A percentile compares a stretch with the other conserved stretches of the same genome.
Conservation (phyloP, 768 basidiomycete genomes). For the Mycena albidolilacea region DNA sequence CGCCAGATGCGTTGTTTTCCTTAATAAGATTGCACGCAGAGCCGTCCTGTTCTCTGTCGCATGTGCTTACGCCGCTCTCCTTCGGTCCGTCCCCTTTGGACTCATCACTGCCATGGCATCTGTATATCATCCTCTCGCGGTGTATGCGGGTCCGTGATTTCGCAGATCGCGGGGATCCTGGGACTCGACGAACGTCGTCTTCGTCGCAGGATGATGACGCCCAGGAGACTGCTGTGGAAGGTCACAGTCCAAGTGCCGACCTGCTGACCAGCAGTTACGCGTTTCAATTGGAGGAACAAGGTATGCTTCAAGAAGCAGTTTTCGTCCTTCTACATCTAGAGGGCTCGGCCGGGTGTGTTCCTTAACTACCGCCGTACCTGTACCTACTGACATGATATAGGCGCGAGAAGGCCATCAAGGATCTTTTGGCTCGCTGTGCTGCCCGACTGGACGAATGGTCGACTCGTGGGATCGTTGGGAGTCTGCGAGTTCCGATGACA, state of each 20-base stretch:
- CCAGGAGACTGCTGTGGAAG: slow-evolving; percentile 68
- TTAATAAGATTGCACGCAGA: slow-evolving; percentile 86
- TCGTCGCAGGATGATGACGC: slow-evolving; percentile 55
- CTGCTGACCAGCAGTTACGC: slow-evolving; percentile 88
- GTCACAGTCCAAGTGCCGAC: slow-evolving; percentile 90
- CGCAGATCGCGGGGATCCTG: slow-evolving; percentile 78
- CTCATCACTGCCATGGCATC: slow-evolving; percentile 90
- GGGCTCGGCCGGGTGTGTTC: slow-evolving; percentile 79
- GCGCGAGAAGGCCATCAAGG: slow-evolving; percentile 86
- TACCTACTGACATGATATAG: slow-evolving; percentile 55
- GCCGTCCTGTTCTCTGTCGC: slow-evolving; percentile 77
- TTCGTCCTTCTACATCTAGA: slow-evolving; percentile 95
- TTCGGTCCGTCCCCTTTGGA: slow-evolving; percentile 85
- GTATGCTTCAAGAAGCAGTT: slow-evolving; percentile 86
- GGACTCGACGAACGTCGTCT: slow-evolving; percentile 46
- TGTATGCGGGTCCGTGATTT: slow-evolving; percentile 90
- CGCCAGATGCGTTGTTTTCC: slow-evolving; percentile 82
- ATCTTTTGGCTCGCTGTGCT: slow-evolving; percentile 81
- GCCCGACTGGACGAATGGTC: slow-evolving; percentile 80
- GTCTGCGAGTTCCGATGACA: slow-evolving; percentile 82
- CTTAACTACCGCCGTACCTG: slow-evolving; percentile 28
- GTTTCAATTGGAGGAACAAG: slow-evolving; percentile 84
- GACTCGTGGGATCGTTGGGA: slow-evolving; percentile 78
- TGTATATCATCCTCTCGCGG: slow-evolving; percentile 89
- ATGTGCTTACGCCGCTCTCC: slow-evolving; percentile 78